Base-by-base conservation (phyloP, 495 filamentous ascomycete genomes). In the Neurospora sp. region DNA sequence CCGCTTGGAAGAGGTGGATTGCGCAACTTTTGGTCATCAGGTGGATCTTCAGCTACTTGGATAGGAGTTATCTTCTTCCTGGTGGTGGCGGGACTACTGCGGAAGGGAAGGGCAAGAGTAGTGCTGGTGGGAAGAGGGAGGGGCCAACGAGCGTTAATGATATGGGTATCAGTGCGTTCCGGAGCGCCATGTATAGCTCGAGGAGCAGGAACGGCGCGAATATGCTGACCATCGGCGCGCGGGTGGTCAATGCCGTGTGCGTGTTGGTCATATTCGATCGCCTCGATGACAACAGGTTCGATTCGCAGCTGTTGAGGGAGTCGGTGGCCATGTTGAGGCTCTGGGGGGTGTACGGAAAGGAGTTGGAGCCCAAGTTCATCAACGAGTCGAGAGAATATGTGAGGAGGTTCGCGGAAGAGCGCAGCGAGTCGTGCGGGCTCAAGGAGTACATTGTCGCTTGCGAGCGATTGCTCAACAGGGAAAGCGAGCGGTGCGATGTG, bases 31-130 rank as follows among this genome's bases (percentile, higher is more conserved):
- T 92, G 87, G 69, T 88, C 22, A 85, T 99, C 70, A 87, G 93
- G 71, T 93, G 89, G 73, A 91, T 97, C 40, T 98, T 97, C 83
- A 94, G 92, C 78, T 98, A 94, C 75, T 85, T 99, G 71, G 95
- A 99, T 77, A 89, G 96, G 73, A 92, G 93, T 5, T 97, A 92
- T 79, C 87, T 99, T 27, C 83, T 97, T 35, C n/a, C 69, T 20
- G 39, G 41, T 22, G 69, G 68, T 9, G 46, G 41, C 3, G 69
- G 42, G 68, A 66, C 53, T 18, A 37, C 22, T 59, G 48, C 14
- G 1, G 89, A 90, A 27, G 44, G 44, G 16, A 71, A 71, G 35
- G 41, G 42, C 20, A 71, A 71, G 42, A 59, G 38, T 12, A 42
- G 31, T 22, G 71, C 38, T 11, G 66, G 46, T 40, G 88, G 87